Conservation (phyloP, 202 grass and related monocot species). For the Eragrostis tef region DNA sequence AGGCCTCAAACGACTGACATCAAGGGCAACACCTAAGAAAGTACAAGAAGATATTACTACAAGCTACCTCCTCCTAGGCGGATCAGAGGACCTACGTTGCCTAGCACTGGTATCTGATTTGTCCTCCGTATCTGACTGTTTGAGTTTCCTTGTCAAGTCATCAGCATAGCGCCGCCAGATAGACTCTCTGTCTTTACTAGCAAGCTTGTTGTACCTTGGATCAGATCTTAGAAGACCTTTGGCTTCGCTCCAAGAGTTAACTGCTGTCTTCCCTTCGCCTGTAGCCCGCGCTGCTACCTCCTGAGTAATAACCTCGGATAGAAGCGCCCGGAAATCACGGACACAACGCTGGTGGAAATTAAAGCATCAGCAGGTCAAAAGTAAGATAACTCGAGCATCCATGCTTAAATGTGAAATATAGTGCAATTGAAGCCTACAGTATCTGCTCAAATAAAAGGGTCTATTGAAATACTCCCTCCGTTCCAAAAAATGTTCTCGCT, state of each 20-base stretch:
- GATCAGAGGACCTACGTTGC: conserved; percentile 50
- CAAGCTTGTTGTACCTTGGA: conserved; percentile 70
- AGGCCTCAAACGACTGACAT: conserved; percentile 14
- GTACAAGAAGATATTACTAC: conserved; percentile 17
- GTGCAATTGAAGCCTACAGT: not conserved
- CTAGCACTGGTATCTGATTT: conserved; percentile 60
- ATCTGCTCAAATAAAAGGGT: not conserved
- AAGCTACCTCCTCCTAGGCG: conserved; percentile 52
- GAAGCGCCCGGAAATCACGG: conserved; percentile 68
- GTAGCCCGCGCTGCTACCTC: conserved; percentile 51
- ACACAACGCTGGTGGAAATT: conserved; percentile 59
- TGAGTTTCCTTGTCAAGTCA: conserved; percentile 71
- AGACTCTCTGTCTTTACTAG: conserved; percentile 81
- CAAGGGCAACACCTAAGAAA: conserved; percentile 2
- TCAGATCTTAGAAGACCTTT: conserved; percentile 80
- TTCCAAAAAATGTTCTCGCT: no score
- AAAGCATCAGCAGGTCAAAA: conserved; percentile 38
- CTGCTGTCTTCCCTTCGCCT: conserved; percentile 57
- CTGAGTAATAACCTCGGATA: conserved; percentile 75
- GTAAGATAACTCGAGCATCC: conserved; percentile 30
- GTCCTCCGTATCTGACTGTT: conserved; percentile 55
- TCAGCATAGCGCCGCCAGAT: conserved; percentile 76
- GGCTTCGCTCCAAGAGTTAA: conserved; percentile 88
- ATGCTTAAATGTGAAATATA: conserved; percentile 16
- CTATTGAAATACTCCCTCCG: conserved; percentile 10